Base-by-base conservation (phyloP, 2,329 filamentous ascomycete species). In the Fusarium bulbicola region DNA sequence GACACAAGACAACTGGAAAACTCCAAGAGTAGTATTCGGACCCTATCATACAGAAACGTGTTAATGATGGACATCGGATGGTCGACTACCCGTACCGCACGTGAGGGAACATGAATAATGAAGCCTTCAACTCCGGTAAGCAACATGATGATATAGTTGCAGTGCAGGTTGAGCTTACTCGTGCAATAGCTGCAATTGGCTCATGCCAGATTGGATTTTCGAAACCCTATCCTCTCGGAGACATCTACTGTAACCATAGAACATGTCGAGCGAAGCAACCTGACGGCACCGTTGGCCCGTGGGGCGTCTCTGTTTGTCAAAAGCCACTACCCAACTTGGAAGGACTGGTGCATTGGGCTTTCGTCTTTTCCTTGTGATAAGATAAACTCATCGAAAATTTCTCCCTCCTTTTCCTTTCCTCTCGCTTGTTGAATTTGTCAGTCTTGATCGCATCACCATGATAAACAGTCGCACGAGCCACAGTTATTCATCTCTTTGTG, bases 201-300 rank as follows among this genome's bases (percentile, higher is more conserved):
- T 40, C 56, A 59, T 58, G 32, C 24, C 28, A 21, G 43, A 49
- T 43, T 42, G 45, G 16, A 28, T 54, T 64, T 56, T 40, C 36
- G 39, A 59, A 72, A 60, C 47, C 50, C 66, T 62, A 62, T 59
- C 49, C 40, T 61, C 32, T 46, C 40, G 50, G 47, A 69, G 47
- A 49, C 36, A 60, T 69, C 62, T 61, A 53, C 40, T 43, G 43
- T 20, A 61, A 59, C 45, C 37, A 62, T 56, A 63, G 53, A 60
- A 53, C 59, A 69, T 59, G 49, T 73, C 46, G 66, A 57, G 62
- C 60, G 36, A 66, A 59, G 68, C 66, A 74, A 68, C 63, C 63
- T 40, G 59, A 69, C 70, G 71, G 66, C 73, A 73, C 65, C 60
- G 42, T 37, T 58, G 49, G 58, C 36, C 30, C 60, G 63, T 50